Conservation (phyloP, 139 green algal genomes). For the Zygnema circumcarinatum region DNA sequence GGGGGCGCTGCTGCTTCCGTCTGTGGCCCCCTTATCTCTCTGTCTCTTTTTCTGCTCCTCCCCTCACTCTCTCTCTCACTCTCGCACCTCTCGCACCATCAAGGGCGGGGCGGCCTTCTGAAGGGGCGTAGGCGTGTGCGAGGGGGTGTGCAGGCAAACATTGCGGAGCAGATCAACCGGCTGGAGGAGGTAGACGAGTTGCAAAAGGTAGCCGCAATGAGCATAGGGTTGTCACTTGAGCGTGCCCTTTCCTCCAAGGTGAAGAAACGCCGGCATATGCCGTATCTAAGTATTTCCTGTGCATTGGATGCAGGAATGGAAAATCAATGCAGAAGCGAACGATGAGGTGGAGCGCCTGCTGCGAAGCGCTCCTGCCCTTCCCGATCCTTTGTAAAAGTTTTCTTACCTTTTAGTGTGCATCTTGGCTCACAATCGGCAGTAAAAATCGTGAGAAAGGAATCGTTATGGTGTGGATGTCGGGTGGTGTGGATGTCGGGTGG, state of each 20-base stretch:
- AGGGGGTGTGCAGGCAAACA: conserved; percentile 68
- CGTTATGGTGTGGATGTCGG: too few species aligned
- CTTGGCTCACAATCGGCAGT: too few species aligned
- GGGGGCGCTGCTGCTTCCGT: too few species aligned
- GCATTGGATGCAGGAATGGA: conserved; percentile 51
- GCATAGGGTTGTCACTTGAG: conserved; percentile 1
- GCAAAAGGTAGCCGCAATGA: conserved; percentile 63
- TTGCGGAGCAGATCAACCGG: conserved; percentile 76
- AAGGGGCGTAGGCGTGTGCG: too few species aligned
- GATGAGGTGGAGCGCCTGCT: conserved; percentile 52
- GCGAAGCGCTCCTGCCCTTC: conserved; percentile 32
- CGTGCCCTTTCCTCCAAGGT: not conserved
- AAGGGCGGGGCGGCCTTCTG: not conserved
- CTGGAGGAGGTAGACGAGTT: conserved; percentile 82
- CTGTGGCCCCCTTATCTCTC: not conserved
- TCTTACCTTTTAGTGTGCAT: too few species aligned
- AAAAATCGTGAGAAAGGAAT: too few species aligned
- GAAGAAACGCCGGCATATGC: not conserved
- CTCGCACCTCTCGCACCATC: not conserved
- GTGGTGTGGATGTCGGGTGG: too few species aligned
- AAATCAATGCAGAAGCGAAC: conserved; percentile 44
- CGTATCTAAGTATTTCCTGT: too few species aligned
- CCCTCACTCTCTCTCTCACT: too few species aligned
- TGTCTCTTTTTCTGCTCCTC: conserved; percentile 13
- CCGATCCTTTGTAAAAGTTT: too few species aligned